phyloP scores from a whole-genome alignment of 2,329 filamentous ascomycete genomes.

The Monosporascus sp. region DNA sequence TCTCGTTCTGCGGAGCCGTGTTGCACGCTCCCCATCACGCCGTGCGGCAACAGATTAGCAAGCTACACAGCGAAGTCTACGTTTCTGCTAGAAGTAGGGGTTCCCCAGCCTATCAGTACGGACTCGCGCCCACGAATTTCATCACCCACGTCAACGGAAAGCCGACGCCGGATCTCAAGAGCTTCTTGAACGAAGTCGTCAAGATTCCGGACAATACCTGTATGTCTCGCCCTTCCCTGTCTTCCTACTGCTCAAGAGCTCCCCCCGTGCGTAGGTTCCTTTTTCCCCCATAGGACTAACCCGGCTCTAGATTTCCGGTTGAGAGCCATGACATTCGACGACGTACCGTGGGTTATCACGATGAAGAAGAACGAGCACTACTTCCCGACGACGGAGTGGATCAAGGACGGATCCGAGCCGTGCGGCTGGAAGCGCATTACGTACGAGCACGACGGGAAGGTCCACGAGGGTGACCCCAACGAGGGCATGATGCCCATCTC shows the following conservation, averaged over 20 bases:
- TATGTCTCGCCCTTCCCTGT: conserved; percentile 32
- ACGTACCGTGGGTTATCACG: conserved; percentile 97
- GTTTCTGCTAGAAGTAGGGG: conserved; percentile 82
- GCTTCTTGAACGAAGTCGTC: conserved; percentile 75
- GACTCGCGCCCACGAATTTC: conserved; percentile 93
- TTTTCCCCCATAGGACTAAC: conserved; percentile 11
- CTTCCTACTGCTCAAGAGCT: not conserved
- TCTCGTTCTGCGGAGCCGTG: conserved; percentile 93
- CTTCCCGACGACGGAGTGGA: conserved; percentile 66
- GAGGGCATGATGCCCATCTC: conserved; percentile 40
- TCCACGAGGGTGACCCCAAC: conserved; percentile 48
- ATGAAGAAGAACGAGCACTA: conserved; percentile 99
- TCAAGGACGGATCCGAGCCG: conserved; percentile 54
- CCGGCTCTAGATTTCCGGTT: conserved; percentile 73
- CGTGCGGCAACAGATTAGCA: conserved; percentile 94
- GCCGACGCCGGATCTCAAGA: conserved; percentile 73
- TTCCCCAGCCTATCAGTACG: conserved; percentile 82
- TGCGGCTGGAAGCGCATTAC: conserved; percentile 61
- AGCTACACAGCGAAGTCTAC: conserved; percentile 93
- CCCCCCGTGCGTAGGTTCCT: conserved; percentile 8
- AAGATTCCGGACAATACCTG: conserved; percentile 94
- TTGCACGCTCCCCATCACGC: conserved; percentile 92
- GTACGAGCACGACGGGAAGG: conserved; percentile 49
- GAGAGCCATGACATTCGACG: conserved; percentile 97
- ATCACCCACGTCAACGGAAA: conserved; percentile 93